These are phyloP conservation scores for Echeveria elegans DNA, from an alignment of 164 flowering plant species.

Conservation along the genomic window DNA sequence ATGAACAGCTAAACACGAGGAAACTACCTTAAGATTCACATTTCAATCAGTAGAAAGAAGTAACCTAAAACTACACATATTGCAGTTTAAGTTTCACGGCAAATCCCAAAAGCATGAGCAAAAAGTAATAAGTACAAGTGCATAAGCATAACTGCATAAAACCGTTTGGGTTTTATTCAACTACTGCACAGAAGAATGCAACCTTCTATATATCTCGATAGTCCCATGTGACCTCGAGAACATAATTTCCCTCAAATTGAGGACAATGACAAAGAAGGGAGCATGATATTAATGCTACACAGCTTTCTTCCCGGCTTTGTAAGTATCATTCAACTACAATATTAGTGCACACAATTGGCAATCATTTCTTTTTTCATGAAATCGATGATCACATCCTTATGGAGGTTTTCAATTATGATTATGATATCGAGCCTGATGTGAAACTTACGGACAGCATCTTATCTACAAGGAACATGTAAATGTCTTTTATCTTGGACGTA, in stretches of 20 bases:
- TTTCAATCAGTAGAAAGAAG: not conserved
- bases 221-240: conserved; percentile 2
- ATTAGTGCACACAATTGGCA: conserved; percentile 14
- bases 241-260: conserved; percentile 4
- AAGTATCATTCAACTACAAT: conserved; percentile 5
- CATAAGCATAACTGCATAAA: too few relatives aligned
- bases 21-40: not conserved
- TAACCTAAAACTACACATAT: not conserved
- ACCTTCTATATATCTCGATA: not conserved
- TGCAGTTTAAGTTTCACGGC: not conserved
- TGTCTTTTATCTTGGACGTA: not conserved
- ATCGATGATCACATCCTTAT: not conserved
- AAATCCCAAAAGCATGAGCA: too few relatives aligned
- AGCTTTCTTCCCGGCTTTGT: conserved; percentile 1
- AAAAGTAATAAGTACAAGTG: too few relatives aligned
- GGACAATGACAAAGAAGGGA: conserved; percentile 6
- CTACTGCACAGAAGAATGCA: not conserved
- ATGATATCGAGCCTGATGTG: not conserved
- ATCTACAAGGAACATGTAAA: conserved; percentile 7
- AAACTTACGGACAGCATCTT: not conserved
- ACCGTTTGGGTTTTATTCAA: not conserved
- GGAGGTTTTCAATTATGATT: not conserved
- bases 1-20: not conserved
- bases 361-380: not conserved
- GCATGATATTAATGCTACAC: conserved; percentile 10